These are phyloP conservation scores for Tetraselmis striata DNA, from an alignment of 139 green algal species.

Conservation along the genomic window DNA sequence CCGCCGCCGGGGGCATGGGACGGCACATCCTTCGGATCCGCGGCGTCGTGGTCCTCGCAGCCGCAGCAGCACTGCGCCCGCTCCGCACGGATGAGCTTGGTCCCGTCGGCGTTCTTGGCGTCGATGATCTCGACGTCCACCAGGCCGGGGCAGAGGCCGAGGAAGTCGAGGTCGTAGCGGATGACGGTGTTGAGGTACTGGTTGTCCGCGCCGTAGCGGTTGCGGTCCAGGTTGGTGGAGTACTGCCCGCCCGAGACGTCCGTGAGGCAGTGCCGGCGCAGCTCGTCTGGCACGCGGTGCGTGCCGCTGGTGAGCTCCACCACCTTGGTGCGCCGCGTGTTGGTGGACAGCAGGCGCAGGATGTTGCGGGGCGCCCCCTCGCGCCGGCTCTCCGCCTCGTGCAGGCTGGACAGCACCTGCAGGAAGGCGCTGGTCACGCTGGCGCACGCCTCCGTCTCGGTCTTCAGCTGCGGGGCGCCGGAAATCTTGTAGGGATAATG, in stretches of 20 bases:
- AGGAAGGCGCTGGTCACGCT: slow-evolving; percentile 89
- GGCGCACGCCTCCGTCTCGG: slow-evolving; percentile 82
- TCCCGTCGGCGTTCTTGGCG: slow-evolving; percentile 70
- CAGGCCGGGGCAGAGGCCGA: slow-evolving; percentile 84
- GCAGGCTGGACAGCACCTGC: slow-evolving; percentile 70
- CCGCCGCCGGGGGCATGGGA: background rate
- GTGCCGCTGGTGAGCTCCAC: slow-evolving; percentile 80
- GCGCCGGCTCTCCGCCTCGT: slow-evolving; percentile 53
- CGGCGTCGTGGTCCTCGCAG: background rate
- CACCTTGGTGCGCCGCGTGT: slow-evolving; percentile 90
- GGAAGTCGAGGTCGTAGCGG: slow-evolving; percentile 80
- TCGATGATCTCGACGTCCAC: slow-evolving; percentile 95
- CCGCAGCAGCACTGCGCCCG: slow-evolving; percentile 58
- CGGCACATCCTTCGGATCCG: background rate
- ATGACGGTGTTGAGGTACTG: slow-evolving; percentile 94
- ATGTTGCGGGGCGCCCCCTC: slow-evolving; percentile 58
- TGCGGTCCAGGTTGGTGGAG: slow-evolving; percentile 91
- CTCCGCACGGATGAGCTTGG: slow-evolving; percentile 64
- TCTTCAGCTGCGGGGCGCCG: slow-evolving; percentile 39
- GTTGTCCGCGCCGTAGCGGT: slow-evolving; percentile 90
- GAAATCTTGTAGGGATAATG: slow-evolving; percentile 65
- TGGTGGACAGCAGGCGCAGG: slow-evolving; percentile 71
- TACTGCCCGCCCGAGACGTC: slow-evolving; percentile 79
- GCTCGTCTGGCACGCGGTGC: slow-evolving; percentile 87
- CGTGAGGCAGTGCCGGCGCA: slow-evolving; percentile 74